Evolutionary conservation across 805 yeast genomes (phyloP).

Genomic region (Teunomyces pallodes): DNA sequence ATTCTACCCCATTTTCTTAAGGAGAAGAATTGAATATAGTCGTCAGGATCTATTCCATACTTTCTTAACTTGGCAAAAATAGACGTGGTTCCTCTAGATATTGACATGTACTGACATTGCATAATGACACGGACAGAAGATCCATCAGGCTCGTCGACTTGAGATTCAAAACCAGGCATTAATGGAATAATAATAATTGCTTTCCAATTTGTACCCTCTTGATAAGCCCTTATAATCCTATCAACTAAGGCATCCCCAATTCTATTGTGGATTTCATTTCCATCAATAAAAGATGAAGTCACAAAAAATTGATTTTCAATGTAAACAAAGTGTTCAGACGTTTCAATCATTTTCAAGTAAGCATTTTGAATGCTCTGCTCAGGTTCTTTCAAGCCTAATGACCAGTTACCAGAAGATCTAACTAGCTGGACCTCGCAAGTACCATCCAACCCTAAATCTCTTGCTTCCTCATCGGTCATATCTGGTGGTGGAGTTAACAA

Average conservation of each 20-base stretch:
- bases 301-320: conserved; percentile 95
- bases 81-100: conserved; percentile 84
- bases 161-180: conserved; percentile 96
- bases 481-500: conserved; percentile 90
- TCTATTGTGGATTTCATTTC: conserved; percentile 77
- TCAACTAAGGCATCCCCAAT: conserved; percentile 98
- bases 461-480: conserved; percentile 68
- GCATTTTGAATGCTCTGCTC: conserved; percentile 94
- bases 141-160: conserved; percentile 91
- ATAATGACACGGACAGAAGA: conserved; percentile 92
- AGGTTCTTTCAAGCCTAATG: conserved; percentile 78
- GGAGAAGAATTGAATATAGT: conserved; percentile 88
- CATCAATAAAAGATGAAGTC: conserved; percentile 84
- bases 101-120: conserved; percentile 94
- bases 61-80: conserved; percentile 78
- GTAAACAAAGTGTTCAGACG: conserved; percentile 89
- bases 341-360: conserved; percentile 83
- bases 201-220: conserved; percentile 75
- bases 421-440: conserved; percentile 89
- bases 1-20: conserved; percentile 94
- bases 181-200: conserved; percentile 90
- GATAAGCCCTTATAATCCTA: conserved; percentile 84
- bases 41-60: conserved; percentile 82
- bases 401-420: conserved; percentile 92
- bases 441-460: conserved; percentile 62